These are phyloP conservation scores for Mycosphaerella arachidis DNA, from an alignment of 2,329 filamentous ascomycete species.

Conservation along the genomic window DNA sequence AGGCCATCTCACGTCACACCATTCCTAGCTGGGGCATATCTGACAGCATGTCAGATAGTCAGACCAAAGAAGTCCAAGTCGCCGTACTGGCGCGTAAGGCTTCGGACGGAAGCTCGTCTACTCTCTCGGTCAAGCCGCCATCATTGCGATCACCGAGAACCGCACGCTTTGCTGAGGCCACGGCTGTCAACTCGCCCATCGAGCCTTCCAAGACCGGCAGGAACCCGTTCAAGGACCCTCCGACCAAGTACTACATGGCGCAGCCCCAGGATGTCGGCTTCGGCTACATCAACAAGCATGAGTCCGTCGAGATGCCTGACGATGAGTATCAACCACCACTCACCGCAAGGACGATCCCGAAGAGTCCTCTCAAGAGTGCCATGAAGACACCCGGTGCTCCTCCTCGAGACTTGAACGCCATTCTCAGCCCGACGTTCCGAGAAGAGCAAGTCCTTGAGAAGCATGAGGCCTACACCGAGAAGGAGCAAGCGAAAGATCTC, in stretches of 20 bases:
- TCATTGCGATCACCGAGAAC: slow-evolving; percentile 55
- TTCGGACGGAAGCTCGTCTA: slow-evolving; percentile 29
- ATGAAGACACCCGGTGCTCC: slow-evolving; percentile 82
- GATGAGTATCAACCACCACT: slow-evolving; percentile 39
- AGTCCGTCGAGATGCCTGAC: slow-evolving; percentile 55
- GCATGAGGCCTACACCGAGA: slow-evolving; percentile 73
- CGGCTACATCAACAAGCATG: slow-evolving; percentile 68
- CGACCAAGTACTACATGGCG: slow-evolving; percentile 53
- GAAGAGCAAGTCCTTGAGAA: slow-evolving; percentile 86
- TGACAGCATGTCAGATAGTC: slow-evolving; percentile 45
- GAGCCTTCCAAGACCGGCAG: slow-evolving; percentile 48
- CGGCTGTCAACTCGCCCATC: slow-evolving; percentile 71
- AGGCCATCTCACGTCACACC: slow-evolving; percentile 28
- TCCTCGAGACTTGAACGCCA: slow-evolving; percentile 64
- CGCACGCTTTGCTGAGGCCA: slow-evolving; percentile 77
- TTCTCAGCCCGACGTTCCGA: slow-evolving; percentile 83
- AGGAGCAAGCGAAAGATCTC: slow-evolving; percentile 80
- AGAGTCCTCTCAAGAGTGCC: slow-evolving; percentile 81
- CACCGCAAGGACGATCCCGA: slow-evolving; percentile 57
- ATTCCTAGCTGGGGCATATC: slow-evolving; percentile 27
- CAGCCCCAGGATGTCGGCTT: slow-evolving; percentile 82
- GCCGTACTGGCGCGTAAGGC: slow-evolving; percentile 37
- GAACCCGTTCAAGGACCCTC: slow-evolving; percentile 57
- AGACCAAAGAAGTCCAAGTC: slow-evolving; percentile 40
- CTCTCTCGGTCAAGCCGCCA: slow-evolving; percentile 23